Base-by-base conservation (phyloP, 2,329 filamentous ascomycete species). In the Stagonosporopsis chrysanthemi region DNA sequence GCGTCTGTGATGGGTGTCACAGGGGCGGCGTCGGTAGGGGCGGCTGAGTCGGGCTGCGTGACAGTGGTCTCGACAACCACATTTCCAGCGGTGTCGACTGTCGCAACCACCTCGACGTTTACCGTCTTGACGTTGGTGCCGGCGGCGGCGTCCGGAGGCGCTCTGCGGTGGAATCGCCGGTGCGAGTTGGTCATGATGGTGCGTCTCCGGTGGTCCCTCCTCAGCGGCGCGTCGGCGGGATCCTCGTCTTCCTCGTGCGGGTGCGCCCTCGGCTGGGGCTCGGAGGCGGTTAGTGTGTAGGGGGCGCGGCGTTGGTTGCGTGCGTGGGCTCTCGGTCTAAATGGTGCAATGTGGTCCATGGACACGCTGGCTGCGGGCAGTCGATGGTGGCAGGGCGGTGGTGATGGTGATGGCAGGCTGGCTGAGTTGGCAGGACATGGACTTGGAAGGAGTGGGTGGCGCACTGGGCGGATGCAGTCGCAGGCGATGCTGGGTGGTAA, bases 161-260 rank as follows among this genome's bases (percentile, higher is more conserved):
- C 62, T 39, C 73, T 73, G 56, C 68, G 73, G 56, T 77, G 75
- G 49, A 74, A 73, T 47, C 71, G 53, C 47, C 66, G 65, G 63
- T 77, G 75, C 42, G 61, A 62, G 51, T 65, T 64, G 31, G 66
- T 68, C 69, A 77, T 74, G 60, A 63, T 60, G 38, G 62, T 49
- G 43, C 64, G 65, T 31, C 62, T 63, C 33, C 55, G 65, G 42
- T 61, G 64, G 46, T 68, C 65, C 22, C 65, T 66, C 11, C 62
- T 38, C 35, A 68, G 45, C 22, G 65, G 63, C 26, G 61, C 62
- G 56, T 63, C 60, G 24, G 51, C 28, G 41, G 35, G 44, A 42
- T 67, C 61, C 60, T 50, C 56, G 50, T 59, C 57, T 56, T 61
- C 14, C 52, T 64, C 43, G 39, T 51, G 41, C 14, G 17, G 23